Conservation (phyloP, 768 basidiomycete species). For the Udeniomyces megalosporus region DNA sequence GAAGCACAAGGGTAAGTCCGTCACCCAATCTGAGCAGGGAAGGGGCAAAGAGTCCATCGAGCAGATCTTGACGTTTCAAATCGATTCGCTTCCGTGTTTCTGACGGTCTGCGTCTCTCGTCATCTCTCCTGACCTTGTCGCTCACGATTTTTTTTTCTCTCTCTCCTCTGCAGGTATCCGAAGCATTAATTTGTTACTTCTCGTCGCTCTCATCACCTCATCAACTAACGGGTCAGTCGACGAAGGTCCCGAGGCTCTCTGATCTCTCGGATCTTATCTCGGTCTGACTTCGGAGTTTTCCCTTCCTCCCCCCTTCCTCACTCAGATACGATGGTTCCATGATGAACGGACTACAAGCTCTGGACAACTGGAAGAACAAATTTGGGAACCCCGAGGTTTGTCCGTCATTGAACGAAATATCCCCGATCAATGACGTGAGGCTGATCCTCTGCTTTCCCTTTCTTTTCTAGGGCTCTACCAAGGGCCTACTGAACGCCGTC, state of each 20-base stretch:
- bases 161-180: background rate
- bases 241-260: background rate
- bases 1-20: background rate
- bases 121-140: no score
- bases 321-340: conserved; percentile 26
- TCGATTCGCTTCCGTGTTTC: no score
- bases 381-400: conserved; percentile 53
- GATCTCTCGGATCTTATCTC: background rate
- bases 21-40: no score
- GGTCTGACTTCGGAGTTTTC: background rate
- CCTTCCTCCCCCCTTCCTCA: background rate
- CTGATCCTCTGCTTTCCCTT: background rate
- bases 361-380: conserved; percentile 8
- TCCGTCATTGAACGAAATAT: conserved; percentile 43
- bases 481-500: conserved; percentile 58
- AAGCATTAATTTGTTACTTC: conserved; percentile 21
- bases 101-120: no score
- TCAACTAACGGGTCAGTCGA: conserved; percentile 21
- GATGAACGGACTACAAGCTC: conserved; percentile 16
- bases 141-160: background rate
- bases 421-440: conserved; percentile 34
- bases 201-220: conserved; percentile 27
- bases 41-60: no score
- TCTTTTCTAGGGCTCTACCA: conserved; percentile 28
- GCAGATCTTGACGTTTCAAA: no score